Evolutionary conservation across 768 basidiomycete genomes (phyloP).

Genomic region (Termitomyces sp.): DNA sequence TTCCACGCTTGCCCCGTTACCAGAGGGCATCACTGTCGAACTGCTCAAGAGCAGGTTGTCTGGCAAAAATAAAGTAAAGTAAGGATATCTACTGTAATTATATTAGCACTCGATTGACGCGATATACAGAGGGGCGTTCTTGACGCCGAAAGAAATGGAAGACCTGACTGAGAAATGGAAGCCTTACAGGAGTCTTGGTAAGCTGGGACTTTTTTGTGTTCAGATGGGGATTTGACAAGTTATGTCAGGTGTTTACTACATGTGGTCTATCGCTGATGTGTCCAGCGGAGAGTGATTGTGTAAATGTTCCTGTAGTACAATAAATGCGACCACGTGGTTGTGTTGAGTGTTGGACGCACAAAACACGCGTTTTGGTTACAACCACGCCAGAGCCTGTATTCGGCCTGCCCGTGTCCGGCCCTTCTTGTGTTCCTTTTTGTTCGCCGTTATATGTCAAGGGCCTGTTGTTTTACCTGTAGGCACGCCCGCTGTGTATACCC

Average conservation of each 20-base stretch:
- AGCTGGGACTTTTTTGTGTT: slow-evolving; percentile 13
- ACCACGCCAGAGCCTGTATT: slow-evolving; percentile 12
- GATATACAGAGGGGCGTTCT: slow-evolving; percentile 53
- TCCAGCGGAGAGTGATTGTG: not conserved
- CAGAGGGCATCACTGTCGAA: slow-evolving; percentile 52
- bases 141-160: slow-evolving; percentile 82
- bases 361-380: not conserved
- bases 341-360: not conserved
- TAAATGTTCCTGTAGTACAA: not conserved
- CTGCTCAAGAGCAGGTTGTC: slow-evolving; percentile 54
- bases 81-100: slow-evolving; percentile 17
- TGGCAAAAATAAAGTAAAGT: slow-evolving; percentile 74
- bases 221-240: not conserved
- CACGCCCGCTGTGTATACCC: slow-evolving; percentile 2
- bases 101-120: slow-evolving; percentile 7
- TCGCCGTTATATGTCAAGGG: slow-evolving; percentile 9
- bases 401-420: slow-evolving; percentile 11
- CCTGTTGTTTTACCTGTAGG: slow-evolving; percentile 10
- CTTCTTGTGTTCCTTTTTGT: slow-evolving; percentile 8
- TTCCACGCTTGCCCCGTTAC: slow-evolving; percentile 34
- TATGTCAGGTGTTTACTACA: slow-evolving; percentile 67
- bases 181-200: slow-evolving; percentile 79
- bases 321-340: slow-evolving; percentile 4
- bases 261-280: slow-evolving; percentile 72
- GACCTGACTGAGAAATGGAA: slow-evolving; percentile 69